phyloP scores from a whole-genome alignment of 2,329 filamentous ascomycete genomes.

The Aschersonia sp. region DNA sequence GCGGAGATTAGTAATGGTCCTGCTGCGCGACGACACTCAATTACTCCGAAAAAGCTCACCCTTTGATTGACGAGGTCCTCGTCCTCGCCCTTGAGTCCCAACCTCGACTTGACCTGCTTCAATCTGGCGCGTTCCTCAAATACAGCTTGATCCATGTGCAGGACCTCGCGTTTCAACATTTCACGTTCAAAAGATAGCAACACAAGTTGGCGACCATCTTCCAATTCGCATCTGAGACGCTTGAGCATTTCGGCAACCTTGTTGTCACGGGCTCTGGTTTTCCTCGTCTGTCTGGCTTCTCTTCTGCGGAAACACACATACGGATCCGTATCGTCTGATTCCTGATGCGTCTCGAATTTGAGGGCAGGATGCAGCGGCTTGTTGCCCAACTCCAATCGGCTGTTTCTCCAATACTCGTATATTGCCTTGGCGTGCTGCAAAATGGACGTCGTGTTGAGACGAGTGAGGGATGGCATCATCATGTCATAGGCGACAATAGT shows the following conservation, averaged over 20 bases:
- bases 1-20: constrained; percentile 18
- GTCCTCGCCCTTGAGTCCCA: constrained; percentile 84
- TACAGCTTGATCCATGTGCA: constrained; percentile 60
- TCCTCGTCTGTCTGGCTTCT: constrained; percentile 86
- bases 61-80: constrained; percentile 92
- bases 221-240: constrained; percentile 77
- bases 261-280: constrained; percentile 85
- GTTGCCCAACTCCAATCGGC: constrained; percentile 53
- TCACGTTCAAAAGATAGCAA: constrained; percentile 69
- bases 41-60: constrained; percentile 33
- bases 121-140: constrained; percentile 73
- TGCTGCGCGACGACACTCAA: not conserved
- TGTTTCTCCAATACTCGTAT: constrained; percentile 79
- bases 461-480: constrained; percentile 54
- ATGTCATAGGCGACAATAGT: constrained; percentile 65
- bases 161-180: constrained; percentile 59
- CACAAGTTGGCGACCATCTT: constrained; percentile 73
- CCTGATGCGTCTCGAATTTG: constrained; percentile 89
- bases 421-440: constrained; percentile 56
- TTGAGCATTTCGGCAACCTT: constrained; percentile 92
- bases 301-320: constrained; percentile 96
- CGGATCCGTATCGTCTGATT: constrained; percentile 89
- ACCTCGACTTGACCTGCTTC: constrained; percentile 76
- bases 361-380: constrained; percentile 61
- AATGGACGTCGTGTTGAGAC: constrained; percentile 33